These are phyloP conservation scores for Blechomonas ayalai DNA, from an alignment of 208 protist species.

Conservation along the genomic window DNA sequence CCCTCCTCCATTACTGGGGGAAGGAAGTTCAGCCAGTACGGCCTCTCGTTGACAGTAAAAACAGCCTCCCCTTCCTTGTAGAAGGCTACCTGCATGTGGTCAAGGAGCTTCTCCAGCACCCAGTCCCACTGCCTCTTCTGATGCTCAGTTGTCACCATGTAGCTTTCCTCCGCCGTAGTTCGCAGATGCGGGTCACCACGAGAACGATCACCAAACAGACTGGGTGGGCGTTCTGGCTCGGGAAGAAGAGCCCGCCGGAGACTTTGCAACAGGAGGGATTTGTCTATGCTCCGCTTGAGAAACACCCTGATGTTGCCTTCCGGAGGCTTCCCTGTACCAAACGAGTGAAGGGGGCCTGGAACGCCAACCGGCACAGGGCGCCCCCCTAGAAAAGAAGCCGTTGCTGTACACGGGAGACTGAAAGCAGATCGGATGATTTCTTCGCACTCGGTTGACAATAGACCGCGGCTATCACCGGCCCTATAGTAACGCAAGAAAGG, in stretches of 20 bases:
- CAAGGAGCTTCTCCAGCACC: constrained; percentile 14
- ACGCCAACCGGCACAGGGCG: constrained; percentile 6
- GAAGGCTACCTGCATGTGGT: constrained; percentile 7
- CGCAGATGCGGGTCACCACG: constrained; percentile 8
- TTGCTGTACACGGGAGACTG: constrained; percentile 11
- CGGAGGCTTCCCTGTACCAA: too few relatives aligned
- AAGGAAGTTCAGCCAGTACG: constrained; percentile 24
- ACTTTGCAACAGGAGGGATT: constrained; percentile 11
- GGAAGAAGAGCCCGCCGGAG: constrained; percentile 20
- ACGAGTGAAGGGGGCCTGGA: constrained; percentile 5
- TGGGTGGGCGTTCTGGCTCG: constrained; percentile 5
- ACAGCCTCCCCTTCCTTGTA: constrained; percentile 11
- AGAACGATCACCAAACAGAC: constrained; percentile 3
- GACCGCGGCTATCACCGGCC: background rate
- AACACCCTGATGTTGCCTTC: background rate
- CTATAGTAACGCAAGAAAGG: constrained; percentile 9
- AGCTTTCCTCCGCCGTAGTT: constrained; percentile 36
- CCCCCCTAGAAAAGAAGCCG: constrained; percentile 9
- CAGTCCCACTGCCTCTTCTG: constrained; percentile 30
- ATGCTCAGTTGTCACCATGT: constrained; percentile 8
- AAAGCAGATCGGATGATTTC: constrained; percentile 27
- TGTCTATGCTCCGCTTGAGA: background rate
- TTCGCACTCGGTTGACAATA: constrained; percentile 8
- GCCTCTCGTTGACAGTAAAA: background rate
- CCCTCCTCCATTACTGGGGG: too few relatives aligned